Conservation (phyloP, 1,139 yeast species). For the Taiozyma onychis region DNA sequence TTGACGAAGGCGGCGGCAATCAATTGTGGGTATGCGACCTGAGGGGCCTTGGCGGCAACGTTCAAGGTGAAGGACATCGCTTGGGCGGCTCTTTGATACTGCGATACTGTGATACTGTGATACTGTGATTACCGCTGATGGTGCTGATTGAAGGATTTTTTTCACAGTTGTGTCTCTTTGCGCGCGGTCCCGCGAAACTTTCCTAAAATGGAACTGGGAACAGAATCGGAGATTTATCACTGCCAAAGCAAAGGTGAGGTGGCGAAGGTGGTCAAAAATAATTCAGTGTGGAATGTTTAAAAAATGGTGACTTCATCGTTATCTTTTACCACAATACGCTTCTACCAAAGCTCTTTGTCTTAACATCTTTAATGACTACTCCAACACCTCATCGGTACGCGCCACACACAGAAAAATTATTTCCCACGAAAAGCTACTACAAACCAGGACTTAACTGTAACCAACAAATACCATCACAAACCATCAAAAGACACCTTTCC, state of each 20-base stretch:
- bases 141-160: background rate
- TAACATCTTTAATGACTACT: too few relatives aligned
- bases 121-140: too few relatives aligned
- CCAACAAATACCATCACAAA: background rate
- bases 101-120: too few relatives aligned
- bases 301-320: too few relatives aligned
- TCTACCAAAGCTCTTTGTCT: too few relatives aligned
- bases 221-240: background rate
- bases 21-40: slow-evolving; percentile 73
- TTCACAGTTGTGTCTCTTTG: background rate
- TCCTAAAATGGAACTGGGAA: background rate
- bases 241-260: too few relatives aligned
- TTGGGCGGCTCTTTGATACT: background rate
- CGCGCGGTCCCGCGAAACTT: background rate
- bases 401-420: background rate
- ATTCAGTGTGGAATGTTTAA: too few relatives aligned
- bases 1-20: slow-evolving; percentile 76
- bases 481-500: background rate
- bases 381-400: background rate
- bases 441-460: too few relatives aligned
- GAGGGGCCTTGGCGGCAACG: slow-evolving; percentile 82
- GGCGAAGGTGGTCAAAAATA: too few relatives aligned
- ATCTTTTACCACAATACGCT: too few relatives aligned
- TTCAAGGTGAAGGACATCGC: slow-evolving; percentile 36
- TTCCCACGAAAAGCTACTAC: too few relatives aligned